These are phyloP conservation scores for Fusarium agapanthi DNA, from an alignment of 2,329 filamentous ascomycete species.

Conservation along the genomic window DNA sequence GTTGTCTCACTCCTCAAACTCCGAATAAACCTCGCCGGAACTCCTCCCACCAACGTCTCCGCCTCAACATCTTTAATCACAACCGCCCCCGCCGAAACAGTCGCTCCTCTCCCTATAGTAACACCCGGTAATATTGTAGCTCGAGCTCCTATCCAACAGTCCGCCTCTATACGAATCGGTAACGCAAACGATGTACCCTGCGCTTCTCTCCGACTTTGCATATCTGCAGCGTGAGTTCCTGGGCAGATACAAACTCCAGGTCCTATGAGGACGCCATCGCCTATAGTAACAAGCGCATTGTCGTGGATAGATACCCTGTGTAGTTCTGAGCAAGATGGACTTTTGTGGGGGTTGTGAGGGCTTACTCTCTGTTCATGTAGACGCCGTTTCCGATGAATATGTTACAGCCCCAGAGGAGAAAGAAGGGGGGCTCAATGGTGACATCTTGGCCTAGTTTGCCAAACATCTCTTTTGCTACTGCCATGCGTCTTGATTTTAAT, in stretches of 20 bases:
- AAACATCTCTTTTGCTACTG: neutral
- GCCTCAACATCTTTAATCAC: constrained; percentile 11
- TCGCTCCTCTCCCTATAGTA: constrained; percentile 5
- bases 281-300: constrained; percentile 14
- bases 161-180: constrained; percentile 7
- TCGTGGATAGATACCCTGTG: neutral
- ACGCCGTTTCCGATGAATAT: neutral
- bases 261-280: neutral
- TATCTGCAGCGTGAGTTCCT: neutral
- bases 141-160: constrained; percentile 15
- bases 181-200: constrained; percentile 10
- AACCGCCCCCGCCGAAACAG: constrained; percentile 14
- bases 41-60: constrained; percentile 16
- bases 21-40: constrained; percentile 9
- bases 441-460: neutral
- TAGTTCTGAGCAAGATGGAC: neutral
- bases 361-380: constrained; percentile 20
- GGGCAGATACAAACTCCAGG: constrained; percentile 16
- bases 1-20: neutral
- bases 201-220: neutral
- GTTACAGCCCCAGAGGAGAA: constrained; percentile 19
- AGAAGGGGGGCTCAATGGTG: constrained; percentile 8
- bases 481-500: constrained; percentile 1
- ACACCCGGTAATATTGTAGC: constrained; percentile 8
- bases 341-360: accelerated